Evolutionary conservation across 164 flowering plant genomes (phyloP).

Genomic region (Akebia trifoliata): DNA sequence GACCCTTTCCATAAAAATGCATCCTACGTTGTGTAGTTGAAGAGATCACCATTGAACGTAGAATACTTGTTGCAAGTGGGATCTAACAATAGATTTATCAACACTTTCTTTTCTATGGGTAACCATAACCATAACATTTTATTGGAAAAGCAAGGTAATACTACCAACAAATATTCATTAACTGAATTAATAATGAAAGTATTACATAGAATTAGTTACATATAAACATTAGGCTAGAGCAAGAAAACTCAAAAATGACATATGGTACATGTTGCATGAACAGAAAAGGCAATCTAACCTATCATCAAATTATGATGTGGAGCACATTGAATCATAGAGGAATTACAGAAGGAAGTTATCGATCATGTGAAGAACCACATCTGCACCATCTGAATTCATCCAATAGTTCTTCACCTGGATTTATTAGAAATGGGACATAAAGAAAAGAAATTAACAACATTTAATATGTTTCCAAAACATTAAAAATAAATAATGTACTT

Average conservation of each 20-base stretch:
- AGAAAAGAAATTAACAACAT: neutral
- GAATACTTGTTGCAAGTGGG: too few relatives aligned
- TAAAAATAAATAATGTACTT: too few relatives aligned
- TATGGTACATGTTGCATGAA: conserved; percentile 12
- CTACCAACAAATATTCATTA: too few relatives aligned
- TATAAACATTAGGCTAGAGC: neutral
- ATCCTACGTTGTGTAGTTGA: too few relatives aligned
- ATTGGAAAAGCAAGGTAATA: too few relatives aligned
- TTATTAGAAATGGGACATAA: neutral
- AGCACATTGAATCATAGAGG: conserved; percentile 2
- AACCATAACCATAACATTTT: too few relatives aligned
- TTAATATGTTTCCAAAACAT: too few relatives aligned
- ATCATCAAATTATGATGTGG: conserved; percentile 8
- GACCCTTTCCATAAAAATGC: too few relatives aligned
- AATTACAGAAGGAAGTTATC: conserved; percentile 68
- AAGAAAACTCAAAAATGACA: conserved; percentile 3
- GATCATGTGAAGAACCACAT: conserved; percentile 83
- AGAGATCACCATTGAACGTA: too few relatives aligned
- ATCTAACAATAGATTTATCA: too few relatives aligned
- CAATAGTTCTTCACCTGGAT: conserved; percentile 79
- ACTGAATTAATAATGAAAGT: too few relatives aligned
- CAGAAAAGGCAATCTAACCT: conserved; percentile 20
- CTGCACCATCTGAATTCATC: conserved; percentile 91
- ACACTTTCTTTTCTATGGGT: too few relatives aligned
- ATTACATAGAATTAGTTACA: neutral